Percentiles rank a stretch among this genome's conserved stretches.
phyloP scores from a whole-genome alignment of 805 yeast genomes.

The Kuraishia piskuri region DNA sequence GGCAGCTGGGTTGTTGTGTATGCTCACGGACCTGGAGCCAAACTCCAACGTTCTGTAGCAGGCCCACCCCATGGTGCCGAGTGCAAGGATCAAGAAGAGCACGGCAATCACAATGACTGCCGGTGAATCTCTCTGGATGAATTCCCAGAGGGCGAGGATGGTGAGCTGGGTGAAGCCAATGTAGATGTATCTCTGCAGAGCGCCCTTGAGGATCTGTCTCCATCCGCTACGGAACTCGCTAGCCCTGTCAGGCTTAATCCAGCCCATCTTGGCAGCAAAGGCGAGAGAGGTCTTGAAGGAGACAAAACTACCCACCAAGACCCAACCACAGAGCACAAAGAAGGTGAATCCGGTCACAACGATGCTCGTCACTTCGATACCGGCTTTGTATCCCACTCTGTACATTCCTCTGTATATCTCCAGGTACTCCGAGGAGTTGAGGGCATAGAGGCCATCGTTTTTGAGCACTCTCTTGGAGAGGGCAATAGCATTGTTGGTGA shows the following conservation, averaged over 20 bases:
- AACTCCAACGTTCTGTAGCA: constrained; percentile 52
- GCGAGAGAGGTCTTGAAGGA: constrained; percentile 42
- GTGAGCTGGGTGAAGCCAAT: constrained; percentile 82
- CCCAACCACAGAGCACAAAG: constrained; percentile 69
- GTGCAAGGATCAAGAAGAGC: constrained; percentile 53
- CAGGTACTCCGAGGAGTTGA: constrained; percentile 48
- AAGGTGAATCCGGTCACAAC: constrained; percentile 86
- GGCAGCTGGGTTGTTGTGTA: constrained; percentile 79
- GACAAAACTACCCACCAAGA: constrained; percentile 54
- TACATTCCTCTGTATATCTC: constrained; percentile 79
- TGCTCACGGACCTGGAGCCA: constrained; percentile 52
- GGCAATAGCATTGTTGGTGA: background rate
- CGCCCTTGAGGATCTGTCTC: constrained; percentile 61
- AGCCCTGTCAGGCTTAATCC: constrained; percentile 40
- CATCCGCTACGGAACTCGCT: constrained; percentile 46
- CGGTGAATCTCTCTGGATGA: constrained; percentile 71
- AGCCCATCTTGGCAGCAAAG: constrained; percentile 36
- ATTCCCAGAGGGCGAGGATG: constrained; percentile 82
- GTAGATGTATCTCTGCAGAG: constrained; percentile 66
- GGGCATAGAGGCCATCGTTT: constrained; percentile 21
- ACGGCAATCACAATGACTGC: constrained; percentile 82
- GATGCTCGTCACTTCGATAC: constrained; percentile 75
- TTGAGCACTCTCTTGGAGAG: background rate
- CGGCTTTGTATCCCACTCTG: constrained; percentile 69
- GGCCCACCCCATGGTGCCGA: constrained; percentile 57